Evolutionary conservation across 495 filamentous ascomycete species (phyloP).

Genomic region (Aspergillus sclerotiicarbonarius): DNA sequence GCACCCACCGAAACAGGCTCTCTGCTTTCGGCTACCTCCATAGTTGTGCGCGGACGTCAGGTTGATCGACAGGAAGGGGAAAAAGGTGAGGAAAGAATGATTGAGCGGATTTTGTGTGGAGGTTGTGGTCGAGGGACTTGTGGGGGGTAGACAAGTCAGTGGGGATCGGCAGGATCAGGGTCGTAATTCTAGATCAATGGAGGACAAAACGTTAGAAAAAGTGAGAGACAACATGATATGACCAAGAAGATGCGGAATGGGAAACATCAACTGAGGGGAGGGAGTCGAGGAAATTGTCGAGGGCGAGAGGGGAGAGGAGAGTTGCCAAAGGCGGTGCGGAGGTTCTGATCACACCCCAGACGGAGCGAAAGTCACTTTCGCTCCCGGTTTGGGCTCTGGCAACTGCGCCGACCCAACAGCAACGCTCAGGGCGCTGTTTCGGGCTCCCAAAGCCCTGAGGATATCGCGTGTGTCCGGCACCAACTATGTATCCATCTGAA

Average conservation of each 20-base stretch:
- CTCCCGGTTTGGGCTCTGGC: slow-evolving; percentile 19
- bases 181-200: slow-evolving; percentile 14
- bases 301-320: slow-evolving; percentile 24
- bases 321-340: slow-evolving; percentile 46
- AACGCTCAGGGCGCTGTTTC: slow-evolving; percentile 5
- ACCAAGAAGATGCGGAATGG: slow-evolving; percentile 2
- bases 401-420: slow-evolving; percentile 25
- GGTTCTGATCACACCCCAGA: slow-evolving; percentile 45
- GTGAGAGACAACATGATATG: not conserved
- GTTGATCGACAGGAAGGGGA: slow-evolving; percentile 3
- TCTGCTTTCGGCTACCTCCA: slow-evolving; percentile 45
- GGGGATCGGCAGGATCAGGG: not conserved
- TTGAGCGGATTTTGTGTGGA: slow-evolving; percentile 8
- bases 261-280: slow-evolving; percentile 12
- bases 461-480: slow-evolving; percentile 5
- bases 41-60: slow-evolving; percentile 14
- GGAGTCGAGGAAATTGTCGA: slow-evolving; percentile 17
- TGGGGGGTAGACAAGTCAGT: slow-evolving; percentile 17
- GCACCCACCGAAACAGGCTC: slow-evolving; percentile 38
- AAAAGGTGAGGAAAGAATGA: slow-evolving; percentile 1
- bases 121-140: slow-evolving; percentile 18
- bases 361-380: slow-evolving; percentile 27
- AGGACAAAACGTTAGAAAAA: slow-evolving; percentile 11
- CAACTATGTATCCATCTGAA: slow-evolving; percentile 14
- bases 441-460: not conserved